phyloP scores from a whole-genome alignment of 1,139 yeast species.

The Kodamaea fungicola region DNA sequence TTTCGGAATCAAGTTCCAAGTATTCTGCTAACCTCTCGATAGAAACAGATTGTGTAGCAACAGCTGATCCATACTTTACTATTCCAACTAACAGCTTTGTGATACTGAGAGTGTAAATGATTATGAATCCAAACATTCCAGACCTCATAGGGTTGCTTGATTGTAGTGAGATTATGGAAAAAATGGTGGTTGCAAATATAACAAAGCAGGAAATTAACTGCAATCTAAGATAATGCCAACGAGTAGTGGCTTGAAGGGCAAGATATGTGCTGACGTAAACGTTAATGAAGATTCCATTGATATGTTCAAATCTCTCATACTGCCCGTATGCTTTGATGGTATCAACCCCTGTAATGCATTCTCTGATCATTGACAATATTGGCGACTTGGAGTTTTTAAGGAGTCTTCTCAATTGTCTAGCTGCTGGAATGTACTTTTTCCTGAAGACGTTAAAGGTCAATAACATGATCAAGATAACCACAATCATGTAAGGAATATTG shows the following conservation, averaged over 20 bases:
- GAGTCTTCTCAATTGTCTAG: slow-evolving; percentile 36
- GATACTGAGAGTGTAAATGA: slow-evolving; percentile 33
- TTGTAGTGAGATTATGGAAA: slow-evolving; percentile 2
- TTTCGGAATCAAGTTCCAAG: slow-evolving; percentile 31
- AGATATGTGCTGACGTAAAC: slow-evolving; percentile 18
- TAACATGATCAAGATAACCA: slow-evolving; percentile 21
- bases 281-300: slow-evolving; percentile 19
- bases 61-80: slow-evolving; percentile 32
- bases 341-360: slow-evolving; percentile 35
- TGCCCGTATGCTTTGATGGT: slow-evolving; percentile 33
- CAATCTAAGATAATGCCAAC: slow-evolving; percentile 40
- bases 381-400: slow-evolving; percentile 32
- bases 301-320: slow-evolving; percentile 23
- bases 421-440: slow-evolving; percentile 30
- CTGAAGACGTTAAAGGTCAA: slow-evolving; percentile 28
- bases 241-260: slow-evolving; percentile 25
- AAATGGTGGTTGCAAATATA: slow-evolving; percentile 25
- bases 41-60: slow-evolving; percentile 31
- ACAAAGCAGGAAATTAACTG: slow-evolving; percentile 33
- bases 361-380: slow-evolving; percentile 35
- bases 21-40: slow-evolving; percentile 38
- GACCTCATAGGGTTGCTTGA: slow-evolving; percentile 17
- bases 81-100: slow-evolving; percentile 29
- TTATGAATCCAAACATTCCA: slow-evolving; percentile 35
- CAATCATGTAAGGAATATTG: slow-evolving; percentile 32